Conservation (phyloP, 1,284 basidiomycete species). For the Apiotrichum gamsii region DNA sequence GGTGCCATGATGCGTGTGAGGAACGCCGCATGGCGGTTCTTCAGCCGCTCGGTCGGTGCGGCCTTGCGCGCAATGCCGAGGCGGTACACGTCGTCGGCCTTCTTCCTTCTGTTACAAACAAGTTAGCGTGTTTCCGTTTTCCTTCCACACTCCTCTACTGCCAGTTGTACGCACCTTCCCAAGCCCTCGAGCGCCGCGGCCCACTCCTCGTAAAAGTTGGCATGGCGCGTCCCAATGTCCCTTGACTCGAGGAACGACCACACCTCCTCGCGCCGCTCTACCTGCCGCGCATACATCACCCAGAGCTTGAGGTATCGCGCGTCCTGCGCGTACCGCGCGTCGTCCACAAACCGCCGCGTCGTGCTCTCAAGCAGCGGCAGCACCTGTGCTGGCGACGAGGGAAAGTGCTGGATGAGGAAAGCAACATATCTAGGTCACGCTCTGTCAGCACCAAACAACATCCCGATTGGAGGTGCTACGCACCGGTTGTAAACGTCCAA, state of each 20-base stretch:
- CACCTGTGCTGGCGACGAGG: conserved; percentile 58
- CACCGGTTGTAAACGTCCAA: conserved; percentile 50
- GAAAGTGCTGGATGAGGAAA: conserved; percentile 54
- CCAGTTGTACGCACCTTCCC: conserved; percentile 56
- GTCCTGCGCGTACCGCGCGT: conserved; percentile 75
- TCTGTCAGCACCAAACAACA: neutral
- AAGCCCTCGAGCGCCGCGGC: conserved; percentile 65
- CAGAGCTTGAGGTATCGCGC: conserved; percentile 82
- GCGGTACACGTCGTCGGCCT: conserved; percentile 77
- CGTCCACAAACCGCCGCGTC: conserved; percentile 69
- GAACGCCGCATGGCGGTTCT: conserved; percentile 76
- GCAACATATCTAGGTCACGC: conserved; percentile 33
- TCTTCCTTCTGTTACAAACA: conserved; percentile 53
- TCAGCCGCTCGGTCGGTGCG: conserved; percentile 76
- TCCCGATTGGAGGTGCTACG: conserved; percentile 13
- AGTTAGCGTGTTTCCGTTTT: conserved; percentile 1
- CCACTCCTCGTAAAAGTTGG: conserved; percentile 79
- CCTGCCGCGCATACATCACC: conserved; percentile 69
- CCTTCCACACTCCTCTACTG: too few relatives aligned
- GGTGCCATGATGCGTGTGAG: conserved; percentile 59
- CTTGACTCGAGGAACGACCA: conserved; percentile 69
- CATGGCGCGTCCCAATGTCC: conserved; percentile 71
- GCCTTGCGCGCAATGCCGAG: conserved; percentile 77
- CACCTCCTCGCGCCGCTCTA: conserved; percentile 57
- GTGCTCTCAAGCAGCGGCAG: conserved; percentile 69